Percentiles rank a stretch among this genome's conserved stretches.
Conservation (phyloP, 306 rosid species). For the Quercus bicolor region DNA sequence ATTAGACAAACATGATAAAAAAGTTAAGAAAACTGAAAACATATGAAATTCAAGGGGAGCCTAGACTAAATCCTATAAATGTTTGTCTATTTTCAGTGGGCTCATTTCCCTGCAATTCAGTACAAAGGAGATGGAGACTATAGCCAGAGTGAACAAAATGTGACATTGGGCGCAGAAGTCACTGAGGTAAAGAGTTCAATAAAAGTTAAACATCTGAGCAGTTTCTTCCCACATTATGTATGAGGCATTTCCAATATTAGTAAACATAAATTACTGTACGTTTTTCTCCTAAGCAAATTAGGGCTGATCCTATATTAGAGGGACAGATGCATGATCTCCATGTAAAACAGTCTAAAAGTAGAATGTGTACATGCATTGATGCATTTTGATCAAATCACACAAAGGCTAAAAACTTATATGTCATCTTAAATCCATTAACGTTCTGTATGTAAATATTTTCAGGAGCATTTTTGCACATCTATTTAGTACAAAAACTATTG, state of each 20-base stretch:
- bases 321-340: no score
- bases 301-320: no score
- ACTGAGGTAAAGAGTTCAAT: slow-evolving; percentile 10
- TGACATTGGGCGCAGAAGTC: slow-evolving; percentile 32
- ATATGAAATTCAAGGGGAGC: neutral
- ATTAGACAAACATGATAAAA: neutral
- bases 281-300: no score
- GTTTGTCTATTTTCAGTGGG: slow-evolving; percentile 63
- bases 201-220: neutral
- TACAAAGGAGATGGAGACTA: slow-evolving; percentile 51
- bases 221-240: neutral
- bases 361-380: no score
- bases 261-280: no score
- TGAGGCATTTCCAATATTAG: neutral
- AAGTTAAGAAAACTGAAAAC: neutral
- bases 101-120: slow-evolving; percentile 69
- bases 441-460: neutral
- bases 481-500: neutral
- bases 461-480: neutral
- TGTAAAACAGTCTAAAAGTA: no score
- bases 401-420: no score
- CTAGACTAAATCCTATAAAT: slow-evolving; percentile 5
- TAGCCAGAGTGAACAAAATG: slow-evolving; percentile 40
- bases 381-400: no score
- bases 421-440: neutral